Base-by-base conservation (phyloP, 768 basidiomycete genomes). In the Russula lepida region DNA sequence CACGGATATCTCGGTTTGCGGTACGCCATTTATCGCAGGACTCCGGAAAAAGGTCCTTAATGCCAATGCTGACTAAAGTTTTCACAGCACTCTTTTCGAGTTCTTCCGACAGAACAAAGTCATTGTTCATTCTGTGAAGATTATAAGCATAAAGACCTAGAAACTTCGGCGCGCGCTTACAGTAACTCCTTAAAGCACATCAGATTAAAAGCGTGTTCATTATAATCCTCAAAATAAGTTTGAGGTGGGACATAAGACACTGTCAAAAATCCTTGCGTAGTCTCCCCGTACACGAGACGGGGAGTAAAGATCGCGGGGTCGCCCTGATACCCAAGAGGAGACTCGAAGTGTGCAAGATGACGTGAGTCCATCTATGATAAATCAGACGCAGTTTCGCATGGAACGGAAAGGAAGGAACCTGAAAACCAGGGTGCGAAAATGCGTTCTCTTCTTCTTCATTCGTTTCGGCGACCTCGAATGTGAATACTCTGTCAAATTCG, bases 381-480 rank as follows among this genome's bases (percentile, higher is more conserved):
- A 44, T 51, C 9, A 43, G 39, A 56, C 15, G 15, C 17, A n/a
- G n/a, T 1, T 27, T 4, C 13, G 4, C 21, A 23, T 15, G n/a
- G 33, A 17, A 30, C 9, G 17, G 9, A 15, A 1, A 4, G 15
- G 4, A 52, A 13, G 51, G 71, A 66, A 82, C 83, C 64, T 69
- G 71, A 66, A 83, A 83, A 0, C 82, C 82, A 4, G 73, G 69
- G n/a, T 73, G 72, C 7, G 71, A 68, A 3, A 69, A 67, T 3
- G 82, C 80, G 1, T 74, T 73, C 63, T 84, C 84, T 55, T 81
- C 81, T 65, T 84, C 79, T 52, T 83, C 80, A 23, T 75, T 76
- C 6, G 78, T 83, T 68, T 84, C 81, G 0, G 75, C 69, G 2
- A 84, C 83, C 54, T 80, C 77, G 53, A 82, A 85, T 0, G 75